A percentile compares a stretch with the other conserved stretches of the same genome.
Evolutionary conservation across 2,329 filamentous ascomycete species (phyloP).

Genomic region (Rutstroemia sp.): DNA sequence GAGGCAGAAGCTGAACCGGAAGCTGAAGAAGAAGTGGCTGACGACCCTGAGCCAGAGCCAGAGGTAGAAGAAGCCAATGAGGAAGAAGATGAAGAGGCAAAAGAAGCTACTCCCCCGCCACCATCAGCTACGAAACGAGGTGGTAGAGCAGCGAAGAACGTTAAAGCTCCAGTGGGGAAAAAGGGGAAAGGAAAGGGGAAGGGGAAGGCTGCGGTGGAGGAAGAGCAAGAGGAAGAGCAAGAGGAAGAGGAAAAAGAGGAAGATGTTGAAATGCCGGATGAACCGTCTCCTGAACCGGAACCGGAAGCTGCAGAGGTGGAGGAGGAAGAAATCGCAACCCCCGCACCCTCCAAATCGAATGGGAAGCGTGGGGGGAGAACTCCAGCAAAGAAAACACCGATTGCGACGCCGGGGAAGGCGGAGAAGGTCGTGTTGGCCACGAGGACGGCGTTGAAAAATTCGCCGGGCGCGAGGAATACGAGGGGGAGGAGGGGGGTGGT

Average conservation of each 20-base stretch:
- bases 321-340: slow-evolving; percentile 12
- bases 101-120: neutral
- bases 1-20: slow-evolving; percentile 11
- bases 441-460: neutral
- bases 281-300: neutral
- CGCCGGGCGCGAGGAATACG: slow-evolving; percentile 1
- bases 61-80: slow-evolving; percentile 4
- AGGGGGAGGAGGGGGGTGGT: neutral
- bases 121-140: neutral
- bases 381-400: slow-evolving; percentile 7
- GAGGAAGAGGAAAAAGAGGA: slow-evolving; percentile 22
- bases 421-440: neutral
- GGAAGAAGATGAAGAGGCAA: slow-evolving; percentile 1
- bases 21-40: slow-evolving; percentile 7
- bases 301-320: slow-evolving; percentile 3
- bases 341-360: slow-evolving; percentile 4
- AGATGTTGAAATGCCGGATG: slow-evolving; percentile 3
- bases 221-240: slow-evolving; percentile 9
- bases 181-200: neutral
- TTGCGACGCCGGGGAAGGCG: slow-evolving; percentile 1
- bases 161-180: neutral
- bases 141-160: neutral
- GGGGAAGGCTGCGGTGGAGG: neutral
- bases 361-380: neutral
- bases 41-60: neutral